Percentiles rank a stretch among this genome's conserved stretches.
Evolutionary conservation across 306 rosid species (phyloP).

Genomic region (Sphenostylis stenocarpa): DNA sequence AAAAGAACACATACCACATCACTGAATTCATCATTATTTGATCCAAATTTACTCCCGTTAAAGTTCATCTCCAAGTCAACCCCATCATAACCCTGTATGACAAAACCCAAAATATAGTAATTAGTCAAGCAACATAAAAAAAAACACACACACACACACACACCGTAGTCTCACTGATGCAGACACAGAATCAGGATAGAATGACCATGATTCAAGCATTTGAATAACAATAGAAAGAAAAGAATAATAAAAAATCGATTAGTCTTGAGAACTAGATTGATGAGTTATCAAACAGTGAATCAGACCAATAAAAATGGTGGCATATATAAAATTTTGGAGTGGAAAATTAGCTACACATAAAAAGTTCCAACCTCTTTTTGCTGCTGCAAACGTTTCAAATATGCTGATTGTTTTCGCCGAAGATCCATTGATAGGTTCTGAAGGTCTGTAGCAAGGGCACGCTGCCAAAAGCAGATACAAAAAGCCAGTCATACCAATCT

Average conservation of each 20-base stretch:
- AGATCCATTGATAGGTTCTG: constrained; percentile 77
- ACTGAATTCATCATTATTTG: constrained; percentile 54
- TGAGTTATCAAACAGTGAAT: neutral
- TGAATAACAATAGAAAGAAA: neutral
- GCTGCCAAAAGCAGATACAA: constrained; percentile 54
- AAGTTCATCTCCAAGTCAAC: constrained; percentile 79
- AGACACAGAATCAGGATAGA: neutral
- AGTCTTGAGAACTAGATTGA: neutral
- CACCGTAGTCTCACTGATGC: neutral
- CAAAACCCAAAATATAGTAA: constrained; percentile 28
- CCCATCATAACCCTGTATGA: constrained; percentile 67
- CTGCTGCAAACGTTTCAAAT: constrained; percentile 69
- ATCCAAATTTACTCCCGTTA: constrained; percentile 50
- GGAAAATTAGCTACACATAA: neutral
- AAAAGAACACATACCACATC: constrained; percentile 53
- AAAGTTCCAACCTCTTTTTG: constrained; percentile 64
- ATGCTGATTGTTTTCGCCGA: constrained; percentile 68
- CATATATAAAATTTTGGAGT: neutral
- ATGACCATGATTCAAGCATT: neutral
- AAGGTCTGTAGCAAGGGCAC: constrained; percentile 85
- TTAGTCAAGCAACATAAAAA: neutral
- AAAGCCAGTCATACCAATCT: constrained; percentile 35
- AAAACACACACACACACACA: neutral
- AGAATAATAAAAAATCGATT: neutral
- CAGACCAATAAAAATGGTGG: neutral